phyloP scores from a whole-genome alignment of 2,329 filamentous ascomycete genomes.

The Sclerotiophoma versabilis region DNA sequence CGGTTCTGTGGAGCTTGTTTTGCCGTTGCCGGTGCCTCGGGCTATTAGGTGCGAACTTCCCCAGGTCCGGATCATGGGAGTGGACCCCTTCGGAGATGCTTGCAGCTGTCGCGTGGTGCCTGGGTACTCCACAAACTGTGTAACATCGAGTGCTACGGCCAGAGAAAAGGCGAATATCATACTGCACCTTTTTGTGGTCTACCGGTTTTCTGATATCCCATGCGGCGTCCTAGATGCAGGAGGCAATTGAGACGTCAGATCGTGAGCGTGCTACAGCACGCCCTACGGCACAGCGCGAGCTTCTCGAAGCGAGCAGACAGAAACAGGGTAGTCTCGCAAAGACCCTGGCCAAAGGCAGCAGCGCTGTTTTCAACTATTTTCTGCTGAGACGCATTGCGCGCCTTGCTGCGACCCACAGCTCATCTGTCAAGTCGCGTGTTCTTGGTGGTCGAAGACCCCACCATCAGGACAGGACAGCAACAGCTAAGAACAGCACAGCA shows the following conservation, averaged over 20 bases:
- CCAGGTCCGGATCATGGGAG: slow-evolving; percentile 8
- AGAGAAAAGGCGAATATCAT: too few relatives aligned
- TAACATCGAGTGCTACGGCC: neutral
- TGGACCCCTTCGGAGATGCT: neutral
- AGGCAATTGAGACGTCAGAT: too few relatives aligned
- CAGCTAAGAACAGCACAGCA: neutral
- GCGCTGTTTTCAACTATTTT: neutral
- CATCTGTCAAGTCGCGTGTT: neutral
- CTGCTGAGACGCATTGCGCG: neutral
- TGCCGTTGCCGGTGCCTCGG: slow-evolving; percentile 16
- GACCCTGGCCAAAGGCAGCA: slow-evolving; percentile 6
- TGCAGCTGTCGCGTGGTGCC: neutral
- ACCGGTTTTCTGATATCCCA: too few relatives aligned
- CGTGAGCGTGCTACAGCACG: too few relatives aligned
- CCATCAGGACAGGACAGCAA: neutral
- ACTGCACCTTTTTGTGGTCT: too few relatives aligned
- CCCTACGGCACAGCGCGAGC: neutral
- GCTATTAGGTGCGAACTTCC: slow-evolving; percentile 4
- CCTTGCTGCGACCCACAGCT: slow-evolving; percentile 6
- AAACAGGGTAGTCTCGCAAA: neutral
- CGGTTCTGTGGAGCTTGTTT: slow-evolving; percentile 12
- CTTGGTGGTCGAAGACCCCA: neutral
- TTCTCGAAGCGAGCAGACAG: slow-evolving; percentile 6
- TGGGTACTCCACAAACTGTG: neutral
- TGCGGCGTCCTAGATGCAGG: too few relatives aligned